These are phyloP conservation scores for Botrytis cinerea DNA, from an alignment of 2,329 filamentous ascomycete genomes.

Conservation along the genomic window DNA sequence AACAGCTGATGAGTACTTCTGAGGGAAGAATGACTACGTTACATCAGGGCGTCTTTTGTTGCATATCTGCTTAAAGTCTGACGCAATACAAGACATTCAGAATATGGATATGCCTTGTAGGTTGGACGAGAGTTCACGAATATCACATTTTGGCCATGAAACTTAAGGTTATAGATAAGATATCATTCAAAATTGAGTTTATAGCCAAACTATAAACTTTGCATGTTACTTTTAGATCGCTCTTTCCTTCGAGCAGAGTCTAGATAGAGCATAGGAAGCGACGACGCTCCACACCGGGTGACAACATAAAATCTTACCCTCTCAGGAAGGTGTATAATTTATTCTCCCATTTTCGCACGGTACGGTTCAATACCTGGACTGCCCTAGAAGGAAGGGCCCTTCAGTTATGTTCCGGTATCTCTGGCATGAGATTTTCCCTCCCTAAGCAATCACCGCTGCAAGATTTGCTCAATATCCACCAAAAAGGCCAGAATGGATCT, in stretches of 20 bases:
- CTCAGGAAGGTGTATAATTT: neutral
- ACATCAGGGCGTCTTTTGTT: slow-evolving; percentile 1
- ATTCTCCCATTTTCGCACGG: neutral
- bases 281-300: neutral
- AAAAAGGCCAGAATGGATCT: neutral
- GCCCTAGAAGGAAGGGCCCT: neutral
- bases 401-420: neutral
- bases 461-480: neutral
- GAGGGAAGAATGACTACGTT: neutral
- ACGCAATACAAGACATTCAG: slow-evolving; percentile 3
- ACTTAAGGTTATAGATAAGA: neutral
- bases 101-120: neutral
- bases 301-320: no score
- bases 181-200: neutral
- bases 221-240: neutral
- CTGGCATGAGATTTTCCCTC: neutral
- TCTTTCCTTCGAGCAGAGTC: neutral
- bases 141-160: neutral
- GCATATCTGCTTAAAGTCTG: slow-evolving; percentile 2
- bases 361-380: neutral
- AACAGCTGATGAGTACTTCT: neutral
- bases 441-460: neutral
- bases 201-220: neutral
- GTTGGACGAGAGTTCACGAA: neutral
- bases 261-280: neutral